A percentile compares a stretch with the other conserved stretches of the same genome.
These are phyloP conservation scores for Colletotrichum musicola DNA, from an alignment of 2,329 filamentous ascomycete genomes.

Conservation along the genomic window DNA sequence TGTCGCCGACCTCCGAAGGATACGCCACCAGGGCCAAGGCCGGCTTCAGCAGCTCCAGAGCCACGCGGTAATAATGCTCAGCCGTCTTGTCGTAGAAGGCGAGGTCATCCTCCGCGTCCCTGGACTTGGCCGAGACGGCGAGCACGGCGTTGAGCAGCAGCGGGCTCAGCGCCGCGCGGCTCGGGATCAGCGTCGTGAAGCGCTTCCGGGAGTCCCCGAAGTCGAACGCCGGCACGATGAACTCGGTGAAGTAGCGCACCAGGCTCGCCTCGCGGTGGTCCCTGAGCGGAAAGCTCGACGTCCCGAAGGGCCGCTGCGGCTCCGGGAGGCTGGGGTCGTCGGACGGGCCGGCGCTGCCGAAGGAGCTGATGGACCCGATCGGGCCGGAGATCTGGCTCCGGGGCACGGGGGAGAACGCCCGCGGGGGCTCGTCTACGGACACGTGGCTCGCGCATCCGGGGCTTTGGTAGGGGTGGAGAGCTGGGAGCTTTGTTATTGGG, in stretches of 20 bases:
- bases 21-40: background rate
- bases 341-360: constrained; percentile 12
- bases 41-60: background rate
- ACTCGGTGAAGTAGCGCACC: constrained; percentile 7
- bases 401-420: background rate
- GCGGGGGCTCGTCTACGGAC: background rate
- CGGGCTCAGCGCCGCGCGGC: constrained; percentile 9
- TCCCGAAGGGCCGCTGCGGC: constrained; percentile 1
- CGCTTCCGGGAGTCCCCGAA: constrained; percentile 7
- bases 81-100: constrained; percentile 26
- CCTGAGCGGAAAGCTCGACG: constrained; percentile 5
- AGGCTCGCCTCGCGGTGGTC: constrained; percentile 19
- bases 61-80: background rate
- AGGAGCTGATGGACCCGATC: constrained; percentile 10
- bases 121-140: constrained; percentile 10
- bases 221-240: constrained; percentile 15
- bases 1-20: background rate
- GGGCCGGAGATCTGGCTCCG: background rate
- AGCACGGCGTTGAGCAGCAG: constrained; percentile 20
- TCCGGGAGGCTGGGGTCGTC: constrained; percentile 24
- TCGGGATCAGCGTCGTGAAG: constrained; percentile 5
- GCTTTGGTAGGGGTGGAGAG: constrained; percentile 2
- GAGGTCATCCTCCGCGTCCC: background rate
- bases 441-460: background rate
- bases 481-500: background rate